Conservation (phyloP, 164 flowering plant species). For the Annona squamosa region DNA sequence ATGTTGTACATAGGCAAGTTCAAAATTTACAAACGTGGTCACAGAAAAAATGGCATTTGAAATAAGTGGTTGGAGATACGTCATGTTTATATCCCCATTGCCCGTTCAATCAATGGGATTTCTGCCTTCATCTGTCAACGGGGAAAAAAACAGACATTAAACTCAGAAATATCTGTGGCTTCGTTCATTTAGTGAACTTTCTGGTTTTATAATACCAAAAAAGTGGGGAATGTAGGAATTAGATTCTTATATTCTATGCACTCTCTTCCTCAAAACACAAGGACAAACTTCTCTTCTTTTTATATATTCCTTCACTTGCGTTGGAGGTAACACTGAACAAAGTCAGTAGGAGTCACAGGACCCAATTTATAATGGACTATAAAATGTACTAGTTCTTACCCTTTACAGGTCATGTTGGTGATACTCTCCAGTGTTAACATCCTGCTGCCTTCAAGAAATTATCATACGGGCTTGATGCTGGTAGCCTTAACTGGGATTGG, state of each 20-base stretch:
- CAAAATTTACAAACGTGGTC: not conserved
- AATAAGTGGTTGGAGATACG: not conserved
- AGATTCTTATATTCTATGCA: not conserved
- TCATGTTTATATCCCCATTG: not conserved
- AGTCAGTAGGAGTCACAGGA: not conserved
- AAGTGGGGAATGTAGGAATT: constrained; percentile 1
- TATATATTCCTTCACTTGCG: not conserved
- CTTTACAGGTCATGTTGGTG: not conserved
- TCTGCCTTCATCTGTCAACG: not conserved
- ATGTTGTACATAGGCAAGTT: constrained; percentile 1
- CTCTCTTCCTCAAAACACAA: not conserved
- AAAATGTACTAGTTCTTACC: not conserved
- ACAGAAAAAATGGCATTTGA: not conserved
- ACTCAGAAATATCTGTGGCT: not conserved
- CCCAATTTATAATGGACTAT: not conserved
- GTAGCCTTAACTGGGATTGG: constrained; percentile 9
- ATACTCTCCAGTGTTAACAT: not conserved
- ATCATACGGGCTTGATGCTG: constrained; percentile 13
- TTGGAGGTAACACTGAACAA: not conserved
- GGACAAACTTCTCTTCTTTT: not conserved
- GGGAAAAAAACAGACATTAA: too few species aligned
- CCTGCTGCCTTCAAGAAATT: constrained; percentile 15
- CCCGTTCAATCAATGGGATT: not conserved
- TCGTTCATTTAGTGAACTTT: not conserved
- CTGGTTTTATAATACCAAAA: not conserved